These are phyloP conservation scores for Epichloe sp. DNA, from an alignment of 2,329 filamentous ascomycete genomes.

Conservation along the genomic window DNA sequence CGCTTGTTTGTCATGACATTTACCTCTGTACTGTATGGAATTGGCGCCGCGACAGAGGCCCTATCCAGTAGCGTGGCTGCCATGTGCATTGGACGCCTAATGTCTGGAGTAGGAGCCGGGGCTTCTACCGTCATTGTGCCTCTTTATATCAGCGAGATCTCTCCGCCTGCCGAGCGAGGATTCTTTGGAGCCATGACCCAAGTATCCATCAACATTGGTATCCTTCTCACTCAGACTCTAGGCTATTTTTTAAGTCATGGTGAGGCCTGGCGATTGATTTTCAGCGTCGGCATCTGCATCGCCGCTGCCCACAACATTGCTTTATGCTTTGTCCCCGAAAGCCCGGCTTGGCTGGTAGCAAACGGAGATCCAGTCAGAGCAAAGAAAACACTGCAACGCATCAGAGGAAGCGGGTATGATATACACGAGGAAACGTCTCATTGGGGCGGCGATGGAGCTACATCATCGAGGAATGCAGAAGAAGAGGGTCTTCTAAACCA, in stretches of 20 bases:
- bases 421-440: constrained; percentile 59
- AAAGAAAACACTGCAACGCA: constrained; percentile 54
- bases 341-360: constrained; percentile 72
- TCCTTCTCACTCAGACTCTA: constrained; percentile 67
- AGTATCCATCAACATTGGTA: constrained; percentile 85
- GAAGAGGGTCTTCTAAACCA: constrained; percentile 54
- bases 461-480: constrained; percentile 34
- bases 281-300: constrained; percentile 59
- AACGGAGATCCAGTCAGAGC: constrained; percentile 49
- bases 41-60: constrained; percentile 66
- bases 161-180: constrained; percentile 60
- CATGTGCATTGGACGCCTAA: constrained; percentile 60
- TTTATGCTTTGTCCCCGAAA: constrained; percentile 70
- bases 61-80: constrained; percentile 52
- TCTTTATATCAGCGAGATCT: constrained; percentile 86
- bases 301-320: constrained; percentile 55
- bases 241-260: constrained; percentile 80
- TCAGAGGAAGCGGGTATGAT: constrained; percentile 56
- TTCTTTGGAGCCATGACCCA: constrained; percentile 81
- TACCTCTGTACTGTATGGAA: constrained; percentile 62
- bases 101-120: constrained; percentile 76
- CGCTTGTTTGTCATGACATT: constrained; percentile 62
- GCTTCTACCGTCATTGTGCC: constrained; percentile 87
- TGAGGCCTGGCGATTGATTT: constrained; percentile 69
- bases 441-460: constrained; percentile 37